Base-by-base conservation (phyloP, 2,329 filamentous ascomycete genomes). In the Fusarium clavum region DNA sequence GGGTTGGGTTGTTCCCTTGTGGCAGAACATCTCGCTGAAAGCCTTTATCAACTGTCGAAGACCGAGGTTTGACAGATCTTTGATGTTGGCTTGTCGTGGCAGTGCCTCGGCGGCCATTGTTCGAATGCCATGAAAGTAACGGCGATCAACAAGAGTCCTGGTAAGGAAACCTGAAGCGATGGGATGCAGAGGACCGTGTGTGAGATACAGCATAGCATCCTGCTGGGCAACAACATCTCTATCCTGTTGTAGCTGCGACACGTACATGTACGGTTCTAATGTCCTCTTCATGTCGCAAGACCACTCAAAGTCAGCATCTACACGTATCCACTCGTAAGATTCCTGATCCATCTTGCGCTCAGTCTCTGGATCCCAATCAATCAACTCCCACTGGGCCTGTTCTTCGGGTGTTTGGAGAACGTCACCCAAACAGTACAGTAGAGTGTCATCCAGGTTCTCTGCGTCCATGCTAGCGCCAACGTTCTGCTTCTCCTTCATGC, bases 241-340 rank as follows among this genome's bases (percentile, higher is more conserved):
- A 80, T 99, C 96, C 80, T 99, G 96, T 79, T 99, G 96, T 67
- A 99, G 85, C 79, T 99, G 96, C 24, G 96, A 98, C 62, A 97
- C 90, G 78, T 96, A 98, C 97, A 99, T 99, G 84, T 98, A 98
- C 7, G 93, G 89, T 47, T 94, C 94, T 86, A 98, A 94, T 69
- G 91, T 91, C 13, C 87, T 85, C 65, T 91, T 90, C 80, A 97
- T 92, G 72, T 91, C 91, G 80, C 92, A 96, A 61, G 98, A 91
- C 96, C 96, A 99, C 79, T 99, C 96, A 73, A 98, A 98, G 80
- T 99, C 97, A 18, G 95, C 94, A 79, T 99, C 96, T 82, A 98
- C 92, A 22, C 96, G 91, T 73, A 99, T 97, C 96, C 97, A 99
- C 79, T 99, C 96, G 76, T 98, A 99, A 0, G 94, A 97, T 78